Evolutionary conservation across 768 basidiomycete species (phyloP), one percentile per base, ranked within the genome.

Genomic region (Tephrocybe sp.): DNA sequence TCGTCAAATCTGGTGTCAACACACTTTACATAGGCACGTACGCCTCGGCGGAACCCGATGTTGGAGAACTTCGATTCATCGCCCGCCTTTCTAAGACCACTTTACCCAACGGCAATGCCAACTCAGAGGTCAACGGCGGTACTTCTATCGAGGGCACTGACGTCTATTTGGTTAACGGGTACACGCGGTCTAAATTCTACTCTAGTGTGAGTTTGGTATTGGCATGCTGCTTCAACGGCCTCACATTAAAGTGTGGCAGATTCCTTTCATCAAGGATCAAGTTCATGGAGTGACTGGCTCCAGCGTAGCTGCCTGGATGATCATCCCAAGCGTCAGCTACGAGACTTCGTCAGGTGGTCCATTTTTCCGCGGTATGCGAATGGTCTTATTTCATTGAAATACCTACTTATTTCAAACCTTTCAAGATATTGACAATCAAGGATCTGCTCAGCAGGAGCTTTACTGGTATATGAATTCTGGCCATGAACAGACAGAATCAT

Each of bases 391-490:
- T 7, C 3, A 19, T 41, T 52, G 4, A 20, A 23, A 10, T n/a
- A 39, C 20, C 26, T 41, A n/a, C 36, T 35, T 31, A 36, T 1
- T n/a, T 39, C 14, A 16, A 8, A 17, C 20, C 19, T 1, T 26
- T 39, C 8, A 22, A 74, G 75, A 77, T 45, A 77, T 78, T 53
- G 63, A 78, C 53, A 76, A 76, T 53, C 76, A 78, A 56, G 74
- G 75, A 33, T 61, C 64, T 33, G 70, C 66, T 9, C 74, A 77
- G 48, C 75, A 78, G 54, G 76, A 78, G 48, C 58, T 79, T 1
- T 78, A 77, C 59, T 77, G 64, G 57, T 77, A 74, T 54, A 74
- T 76, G 76, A 78, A 79, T 54, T 74, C 72, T 3, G 61, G 60
- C 23, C 77, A 78, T 44, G 72, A 73, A 48, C 74, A 77, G 56